Percentiles rank a stretch among this genome's conserved stretches.
These are phyloP conservation scores for Colletotrichum melonis DNA, from an alignment of 2,329 filamentous ascomycete species.

Conservation along the genomic window DNA sequence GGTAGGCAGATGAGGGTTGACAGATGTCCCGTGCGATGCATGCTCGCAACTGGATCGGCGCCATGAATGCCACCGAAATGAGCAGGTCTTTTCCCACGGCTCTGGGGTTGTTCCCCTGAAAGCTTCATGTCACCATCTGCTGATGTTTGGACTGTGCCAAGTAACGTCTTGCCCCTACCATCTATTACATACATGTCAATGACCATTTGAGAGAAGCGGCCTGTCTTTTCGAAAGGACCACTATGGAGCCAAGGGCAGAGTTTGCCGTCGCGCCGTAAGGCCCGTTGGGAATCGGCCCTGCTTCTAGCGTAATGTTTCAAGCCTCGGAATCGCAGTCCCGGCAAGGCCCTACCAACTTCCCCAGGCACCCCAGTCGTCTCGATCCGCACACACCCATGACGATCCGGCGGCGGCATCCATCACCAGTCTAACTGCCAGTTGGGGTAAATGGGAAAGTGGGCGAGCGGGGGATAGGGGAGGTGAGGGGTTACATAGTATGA, in stretches of 20 bases:
- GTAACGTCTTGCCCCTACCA: neutral
- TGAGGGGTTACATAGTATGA: neutral
- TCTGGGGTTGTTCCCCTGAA: neutral
- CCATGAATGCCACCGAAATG: neutral
- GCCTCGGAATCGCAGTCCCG: neutral
- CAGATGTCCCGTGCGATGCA: neutral
- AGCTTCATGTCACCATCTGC: neutral
- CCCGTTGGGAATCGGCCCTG: neutral
- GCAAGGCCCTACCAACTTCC: neutral
- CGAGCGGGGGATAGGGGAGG: neutral
- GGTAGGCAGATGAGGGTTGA: neutral
- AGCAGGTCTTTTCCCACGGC: neutral
- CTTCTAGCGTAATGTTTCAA: neutral
- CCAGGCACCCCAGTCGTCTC: neutral
- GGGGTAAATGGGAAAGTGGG: conserved; percentile 3
- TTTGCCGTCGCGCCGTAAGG: neutral
- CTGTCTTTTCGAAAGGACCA: neutral
- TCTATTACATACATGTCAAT: neutral
- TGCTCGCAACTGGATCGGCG: neutral
- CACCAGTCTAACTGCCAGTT: neutral
- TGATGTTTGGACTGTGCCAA: neutral
- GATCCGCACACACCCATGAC: neutral
- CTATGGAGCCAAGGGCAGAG: neutral
- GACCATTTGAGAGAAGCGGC: neutral
- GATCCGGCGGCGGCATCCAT: neutral